Evolutionary conservation across 2,329 filamentous ascomycete species (phyloP), one percentile per base, ranked within the genome.

Genomic region (Penicillium freii): DNA sequence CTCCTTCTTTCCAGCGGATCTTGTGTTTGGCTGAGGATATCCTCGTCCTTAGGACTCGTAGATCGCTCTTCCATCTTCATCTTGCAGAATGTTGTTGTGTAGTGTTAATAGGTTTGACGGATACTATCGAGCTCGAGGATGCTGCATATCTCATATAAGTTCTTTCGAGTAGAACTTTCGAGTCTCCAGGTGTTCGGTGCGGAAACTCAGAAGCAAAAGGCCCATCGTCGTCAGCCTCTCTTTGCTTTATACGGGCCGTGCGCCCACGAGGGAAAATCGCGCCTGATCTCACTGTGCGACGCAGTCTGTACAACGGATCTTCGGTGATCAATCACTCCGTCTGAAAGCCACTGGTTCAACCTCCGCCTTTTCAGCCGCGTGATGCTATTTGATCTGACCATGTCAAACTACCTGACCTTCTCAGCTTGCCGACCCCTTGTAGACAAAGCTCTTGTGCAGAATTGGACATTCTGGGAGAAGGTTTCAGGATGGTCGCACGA

Each of bases 1-100:
- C 71, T 58, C 38, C 70, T 59, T 51, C 70, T 60, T 50, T 73
- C 71, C 3, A 72, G 53, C 0, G 69, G 67, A 48, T 72, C 70
- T 50, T 72, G 70, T 13, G 68, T 69, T 45, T 59, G 51, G 5
- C 29, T 47, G 11, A 59, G 29, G 7, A 55, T 36, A 10, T 56
- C 59, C 13, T 62, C 63, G 5, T 52, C 48, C 2, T 46, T 55
- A 1, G 56, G 57, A 21, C 59, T 56, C 19, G 54, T 50, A 5
- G 55, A 29, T 29, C 60, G 60, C 56, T 62, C 13, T 44, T 56
- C 36, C 27, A 50, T 31, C 39, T 36, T 51, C 21, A 27, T 52
- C 21, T 27, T 43, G 38, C 1, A 21, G 17, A 31, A 3, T 2
- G 5, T 8, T n/a, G 15, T 27, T 36, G 21, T 23, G 15, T n/a